A percentile compares a stretch with the other conserved stretches of the same genome.
Conservation (phyloP, 2,329 filamentous ascomycete species). For the Paecilomyces variotii region DNA sequence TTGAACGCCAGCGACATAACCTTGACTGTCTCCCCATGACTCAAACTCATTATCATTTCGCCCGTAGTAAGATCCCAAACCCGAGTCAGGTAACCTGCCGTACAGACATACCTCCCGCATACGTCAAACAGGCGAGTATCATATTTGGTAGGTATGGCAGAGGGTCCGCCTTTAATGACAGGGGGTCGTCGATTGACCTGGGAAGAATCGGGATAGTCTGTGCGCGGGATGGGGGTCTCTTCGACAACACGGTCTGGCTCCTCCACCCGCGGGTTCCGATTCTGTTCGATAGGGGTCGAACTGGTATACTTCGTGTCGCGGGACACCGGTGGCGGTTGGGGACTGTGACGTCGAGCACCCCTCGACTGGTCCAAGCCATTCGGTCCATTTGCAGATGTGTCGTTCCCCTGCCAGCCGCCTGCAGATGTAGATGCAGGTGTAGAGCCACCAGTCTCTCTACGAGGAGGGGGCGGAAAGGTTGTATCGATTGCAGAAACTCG, state of each 20-base stretch:
- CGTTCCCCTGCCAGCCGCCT: conserved; percentile 5
- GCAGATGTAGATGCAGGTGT: conserved; percentile 5
- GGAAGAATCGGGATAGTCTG: conserved; percentile 74
- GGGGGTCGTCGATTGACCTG: conserved; percentile 79
- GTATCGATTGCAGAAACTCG: conserved; percentile 13
- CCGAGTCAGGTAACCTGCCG: conserved; percentile 75
- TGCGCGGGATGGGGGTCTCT: conserved; percentile 45
- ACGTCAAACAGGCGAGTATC: conserved; percentile 81
- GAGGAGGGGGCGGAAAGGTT: conserved; percentile 25
- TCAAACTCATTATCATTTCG: conserved; percentile 69
- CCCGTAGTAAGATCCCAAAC: conserved; percentile 83
- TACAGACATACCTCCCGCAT: conserved; percentile 80
- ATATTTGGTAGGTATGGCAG: conserved; percentile 74
- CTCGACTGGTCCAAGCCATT: neutral
- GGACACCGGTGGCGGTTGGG: conserved; percentile 21
- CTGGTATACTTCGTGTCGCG: conserved; percentile 13
- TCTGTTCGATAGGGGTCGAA: conserved; percentile 1
- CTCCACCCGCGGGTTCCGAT: conserved; percentile 34
- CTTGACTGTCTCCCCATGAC: conserved; percentile 77
- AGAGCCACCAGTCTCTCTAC: conserved; percentile 14
- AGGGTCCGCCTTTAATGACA: conserved; percentile 60
- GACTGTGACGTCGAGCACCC: conserved; percentile 10
- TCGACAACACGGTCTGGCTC: conserved; percentile 43
- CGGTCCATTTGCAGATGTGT: neutral
- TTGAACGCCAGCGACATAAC: conserved; percentile 79